Percentiles rank a stretch among this genome's conserved stretches.
These are phyloP conservation scores for Saccharomycopsis guyanensis DNA, from an alignment of 805 yeast genomes.

Conservation along the genomic window DNA sequence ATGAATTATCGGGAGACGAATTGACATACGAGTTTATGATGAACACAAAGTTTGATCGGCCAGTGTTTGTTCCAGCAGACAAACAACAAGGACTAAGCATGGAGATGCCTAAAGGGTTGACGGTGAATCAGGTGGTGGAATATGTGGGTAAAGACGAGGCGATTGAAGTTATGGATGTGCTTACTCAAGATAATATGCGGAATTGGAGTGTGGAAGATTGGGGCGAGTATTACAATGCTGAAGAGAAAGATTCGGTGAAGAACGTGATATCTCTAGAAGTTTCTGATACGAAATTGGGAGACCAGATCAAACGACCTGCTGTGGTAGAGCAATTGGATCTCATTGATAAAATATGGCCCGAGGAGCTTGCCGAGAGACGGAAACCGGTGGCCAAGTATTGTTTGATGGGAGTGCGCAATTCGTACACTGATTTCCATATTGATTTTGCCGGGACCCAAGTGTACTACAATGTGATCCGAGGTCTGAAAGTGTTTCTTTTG, in stretches of 20 bases:
- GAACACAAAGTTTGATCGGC: constrained; percentile 31
- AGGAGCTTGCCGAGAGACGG: constrained; percentile 24
- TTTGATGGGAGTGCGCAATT: constrained; percentile 72
- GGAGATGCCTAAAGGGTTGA: constrained; percentile 47
- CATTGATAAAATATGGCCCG: constrained; percentile 60
- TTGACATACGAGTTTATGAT: constrained; percentile 33
- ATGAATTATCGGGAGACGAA: constrained; percentile 27
- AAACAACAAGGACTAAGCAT: constrained; percentile 33
- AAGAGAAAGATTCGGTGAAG: constrained; percentile 54
- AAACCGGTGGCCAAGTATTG: constrained; percentile 72
- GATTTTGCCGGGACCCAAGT: constrained; percentile 94
- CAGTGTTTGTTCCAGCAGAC: constrained; percentile 37
- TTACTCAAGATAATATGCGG: constrained; percentile 59
- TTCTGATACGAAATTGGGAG: constrained; percentile 44
- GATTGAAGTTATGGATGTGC: constrained; percentile 84
- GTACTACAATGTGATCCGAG: constrained; percentile 74
- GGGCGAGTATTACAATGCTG: constrained; percentile 58
- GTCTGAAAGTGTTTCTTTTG: constrained; percentile 66
- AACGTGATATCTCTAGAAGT: constrained; percentile 82
- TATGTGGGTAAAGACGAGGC: constrained; percentile 54
- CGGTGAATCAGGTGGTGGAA: constrained; percentile 48
- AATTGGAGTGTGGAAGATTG: constrained; percentile 65
- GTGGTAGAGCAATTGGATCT: constrained; percentile 61
- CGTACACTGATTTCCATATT: constrained; percentile 84
- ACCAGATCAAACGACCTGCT: constrained; percentile 52